Percentiles rank a stretch among this genome's conserved stretches.
Conservation (phyloP, 345 rosid genomes). For the Mercurialis annua region DNA sequence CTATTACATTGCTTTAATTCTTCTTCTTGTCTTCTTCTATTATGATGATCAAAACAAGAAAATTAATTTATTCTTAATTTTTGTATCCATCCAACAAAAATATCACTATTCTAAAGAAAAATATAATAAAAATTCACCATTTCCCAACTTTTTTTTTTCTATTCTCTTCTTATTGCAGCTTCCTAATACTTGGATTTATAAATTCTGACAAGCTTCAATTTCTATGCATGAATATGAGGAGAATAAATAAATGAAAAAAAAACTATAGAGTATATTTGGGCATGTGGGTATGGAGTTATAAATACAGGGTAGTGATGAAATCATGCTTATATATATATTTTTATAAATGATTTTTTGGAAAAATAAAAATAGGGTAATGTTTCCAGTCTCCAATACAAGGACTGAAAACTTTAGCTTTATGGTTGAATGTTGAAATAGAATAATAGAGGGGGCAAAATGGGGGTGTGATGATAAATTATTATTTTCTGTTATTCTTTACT, state of each 20-base stretch:
- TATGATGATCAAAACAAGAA: constrained; percentile 43
- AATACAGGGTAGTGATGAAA: constrained; percentile 64
- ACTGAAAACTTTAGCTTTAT: constrained; percentile 57
- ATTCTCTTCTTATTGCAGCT: constrained; percentile 26
- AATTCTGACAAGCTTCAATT: constrained; percentile 33
- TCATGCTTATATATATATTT: constrained; percentile 32
- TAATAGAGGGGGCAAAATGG: constrained; percentile 42
- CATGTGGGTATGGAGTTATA: constrained; percentile 67
- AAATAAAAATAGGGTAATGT: constrained; percentile 22
- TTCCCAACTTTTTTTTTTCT: constrained; percentile 29
- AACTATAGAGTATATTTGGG: constrained; percentile 36
- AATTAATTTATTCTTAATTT: constrained; percentile 48
- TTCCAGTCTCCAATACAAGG: constrained; percentile 56
- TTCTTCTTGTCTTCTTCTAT: constrained; percentile 19
- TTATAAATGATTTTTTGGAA: constrained; percentile 6
- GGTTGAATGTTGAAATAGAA: constrained; percentile 36
- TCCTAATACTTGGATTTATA: constrained; percentile 37
- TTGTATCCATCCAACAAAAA: constrained; percentile 40
- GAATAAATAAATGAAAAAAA: constrained; percentile 11
- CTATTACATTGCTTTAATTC: constrained; percentile 34
- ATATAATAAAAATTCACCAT: constrained; percentile 32
- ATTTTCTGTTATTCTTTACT: constrained; percentile 46
- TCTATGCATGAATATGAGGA: constrained; percentile 22
- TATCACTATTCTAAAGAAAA: constrained; percentile 39
- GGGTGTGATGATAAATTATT: no score